phyloP scores from a whole-genome alignment of 1,139 yeast species.

The Petasospora fabianii region DNA sequence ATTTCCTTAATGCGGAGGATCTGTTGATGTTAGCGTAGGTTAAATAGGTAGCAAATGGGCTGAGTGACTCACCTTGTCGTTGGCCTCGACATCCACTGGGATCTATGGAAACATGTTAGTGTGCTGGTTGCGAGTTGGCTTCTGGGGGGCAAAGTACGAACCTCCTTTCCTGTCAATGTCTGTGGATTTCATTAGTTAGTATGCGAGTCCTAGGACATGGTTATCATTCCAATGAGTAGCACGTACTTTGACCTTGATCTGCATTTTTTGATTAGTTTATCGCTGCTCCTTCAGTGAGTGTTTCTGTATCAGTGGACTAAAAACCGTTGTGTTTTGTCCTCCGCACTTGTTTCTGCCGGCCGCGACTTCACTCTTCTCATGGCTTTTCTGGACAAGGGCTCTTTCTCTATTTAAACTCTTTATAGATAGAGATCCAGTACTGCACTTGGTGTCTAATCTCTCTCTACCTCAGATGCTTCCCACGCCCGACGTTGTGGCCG shows the following conservation, averaged over 20 bases:
- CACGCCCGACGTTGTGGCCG: constrained; percentile 49
- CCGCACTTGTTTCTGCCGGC: too few relatives aligned
- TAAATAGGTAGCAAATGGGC: neutral
- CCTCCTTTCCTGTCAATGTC: constrained; percentile 11
- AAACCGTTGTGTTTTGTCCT: neutral
- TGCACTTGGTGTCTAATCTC: too few relatives aligned
- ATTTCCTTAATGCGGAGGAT: constrained; percentile 84
- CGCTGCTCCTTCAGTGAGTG: neutral
- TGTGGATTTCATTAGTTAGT: constrained; percentile 6
- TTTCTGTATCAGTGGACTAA: too few relatives aligned
- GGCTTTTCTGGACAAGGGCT: too few relatives aligned
- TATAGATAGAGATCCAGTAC: too few relatives aligned
- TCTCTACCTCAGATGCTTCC: constrained; percentile 41
- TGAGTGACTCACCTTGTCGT: constrained; percentile 49
- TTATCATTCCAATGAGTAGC: neutral
- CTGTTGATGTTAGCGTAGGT: constrained; percentile 23
- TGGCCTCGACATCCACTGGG: constrained; percentile 73
- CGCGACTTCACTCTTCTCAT: too few relatives aligned
- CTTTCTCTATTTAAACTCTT: too few relatives aligned
- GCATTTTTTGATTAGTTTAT: constrained; percentile 37
- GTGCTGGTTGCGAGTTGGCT: neutral
- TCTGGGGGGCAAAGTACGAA: neutral
- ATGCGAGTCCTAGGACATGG: neutral
- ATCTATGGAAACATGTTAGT: constrained; percentile 38
- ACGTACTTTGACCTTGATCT: constrained; percentile 57